Base-by-base conservation (phyloP, 2,329 filamentous ascomycete genomes). In the Emmonsiellopsis sp. region DNA sequence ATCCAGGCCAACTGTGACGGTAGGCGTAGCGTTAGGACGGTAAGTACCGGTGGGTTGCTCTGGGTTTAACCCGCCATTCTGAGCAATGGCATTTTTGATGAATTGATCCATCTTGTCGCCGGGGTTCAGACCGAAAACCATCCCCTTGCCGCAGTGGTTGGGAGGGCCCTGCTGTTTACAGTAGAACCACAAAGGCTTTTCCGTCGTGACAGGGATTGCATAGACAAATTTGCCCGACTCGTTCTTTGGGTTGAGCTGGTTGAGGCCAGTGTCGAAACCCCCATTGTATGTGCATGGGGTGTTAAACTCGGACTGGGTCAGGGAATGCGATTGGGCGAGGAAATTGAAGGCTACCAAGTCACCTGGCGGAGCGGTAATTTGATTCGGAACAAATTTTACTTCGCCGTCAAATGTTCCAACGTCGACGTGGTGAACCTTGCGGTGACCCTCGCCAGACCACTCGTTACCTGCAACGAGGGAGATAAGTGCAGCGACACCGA, bases 61-160 rank as follows among this genome's bases (percentile, higher is more conserved):
- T 30, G 32, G n/a, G 5, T 16, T 11, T 49, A 35, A 34, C 15
- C 35, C 46, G 6, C n/a, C n/a, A 38, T 49, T 49, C 46, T 49
- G 46, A 3, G n/a, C 7, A 20, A 49, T 49, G 35, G 46, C 34
- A 11, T 20, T 38, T 37, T 49, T 13, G 20, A 49, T 40, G 26
- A 49, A 49, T 26, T 38, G 9, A 30, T 38, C 46, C 46, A 49
- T 49, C 32, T 49, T 38, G 13, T 32, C 46, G 3, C 13, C 46
- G 13, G 86, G 84, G 77, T 90, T 90, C 75, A 90, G 83, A 67
- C 84, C 85, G 70, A 90, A 87, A 61, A 81, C 79, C 86, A 89
- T 90, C 63, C 86, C 86, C 70, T 80, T 78, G 48, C 85, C 85
- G 67, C 86, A 90, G 76, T 90, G 86, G 35, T 49, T 49, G 8